A percentile compares a stretch with the other conserved stretches of the same genome.
Conservation (phyloP, 192 early-diverging fungal species). For the Jimgerdemannia flammicorona region DNA sequence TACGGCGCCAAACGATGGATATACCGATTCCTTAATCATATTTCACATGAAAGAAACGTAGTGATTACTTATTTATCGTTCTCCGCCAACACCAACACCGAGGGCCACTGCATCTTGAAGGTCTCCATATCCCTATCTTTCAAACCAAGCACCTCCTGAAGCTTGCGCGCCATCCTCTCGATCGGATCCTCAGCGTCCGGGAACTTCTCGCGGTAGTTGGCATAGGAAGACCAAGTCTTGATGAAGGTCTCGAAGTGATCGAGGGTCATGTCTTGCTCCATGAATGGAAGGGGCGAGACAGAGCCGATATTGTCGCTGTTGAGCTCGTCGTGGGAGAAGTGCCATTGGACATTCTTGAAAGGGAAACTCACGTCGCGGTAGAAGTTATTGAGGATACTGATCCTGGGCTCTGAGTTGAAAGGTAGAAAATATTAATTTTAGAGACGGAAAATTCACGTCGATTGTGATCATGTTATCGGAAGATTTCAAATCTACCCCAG, state of each 20-base stretch:
- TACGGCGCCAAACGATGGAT: too few species aligned
- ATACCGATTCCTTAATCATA: too few species aligned
- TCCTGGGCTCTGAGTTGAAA: not conserved
- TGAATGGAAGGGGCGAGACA: not conserved
- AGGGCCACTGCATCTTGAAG: not conserved
- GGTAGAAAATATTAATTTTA: not conserved
- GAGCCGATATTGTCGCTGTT: not conserved
- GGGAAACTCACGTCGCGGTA: not conserved
- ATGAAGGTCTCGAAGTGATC: not conserved
- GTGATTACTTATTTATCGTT: not conserved
- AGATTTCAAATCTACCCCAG: constrained; percentile 26
- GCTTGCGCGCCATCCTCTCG: not conserved
- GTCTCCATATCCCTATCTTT: not conserved
- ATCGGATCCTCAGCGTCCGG: not conserved
- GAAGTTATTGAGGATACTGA: not conserved
- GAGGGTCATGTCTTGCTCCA: not conserved
- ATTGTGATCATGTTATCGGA: too few species aligned
- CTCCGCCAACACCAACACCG: not conserved
- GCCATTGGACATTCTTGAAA: not conserved
- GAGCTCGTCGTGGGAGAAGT: not conserved
- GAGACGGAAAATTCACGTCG: too few species aligned
- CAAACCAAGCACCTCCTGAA: not conserved
- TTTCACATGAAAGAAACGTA: too few species aligned
- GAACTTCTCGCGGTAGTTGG: not conserved
- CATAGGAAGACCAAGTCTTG: not conserved